Percentiles rank a stretch among this genome's conserved stretches.
These are phyloP conservation scores for Zygoascus sp. DNA, from an alignment of 1,139 yeast genomes.

Conservation along the genomic window DNA sequence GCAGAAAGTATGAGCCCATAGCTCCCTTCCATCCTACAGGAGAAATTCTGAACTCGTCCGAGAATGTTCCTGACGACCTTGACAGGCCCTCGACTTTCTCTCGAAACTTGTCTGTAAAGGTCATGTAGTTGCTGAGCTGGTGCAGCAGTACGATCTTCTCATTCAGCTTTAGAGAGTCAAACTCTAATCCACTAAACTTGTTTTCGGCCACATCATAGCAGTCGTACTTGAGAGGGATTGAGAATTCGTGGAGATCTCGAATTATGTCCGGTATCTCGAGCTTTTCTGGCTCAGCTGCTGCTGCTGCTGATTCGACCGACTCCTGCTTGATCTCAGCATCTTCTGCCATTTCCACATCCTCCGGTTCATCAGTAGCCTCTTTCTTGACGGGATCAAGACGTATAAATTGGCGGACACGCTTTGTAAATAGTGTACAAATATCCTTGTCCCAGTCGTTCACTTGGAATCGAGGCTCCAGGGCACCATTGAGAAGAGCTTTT, in stretches of 20 bases:
- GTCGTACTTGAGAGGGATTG: background rate
- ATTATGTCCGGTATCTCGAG: background rate
- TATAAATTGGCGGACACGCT: slow-evolving; percentile 11
- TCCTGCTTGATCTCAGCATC: slow-evolving; percentile 4
- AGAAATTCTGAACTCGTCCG: slow-evolving; percentile 29
- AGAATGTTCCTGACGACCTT: slow-evolving; percentile 6
- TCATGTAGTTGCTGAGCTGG: slow-evolving; percentile 25
- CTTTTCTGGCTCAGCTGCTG: background rate
- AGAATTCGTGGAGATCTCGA: slow-evolving; percentile 4
- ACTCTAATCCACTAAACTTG: slow-evolving; percentile 11
- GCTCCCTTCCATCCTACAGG: slow-evolving; percentile 34
- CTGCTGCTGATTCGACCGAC: background rate
- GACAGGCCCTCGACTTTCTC: slow-evolving; percentile 24
- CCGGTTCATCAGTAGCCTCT: slow-evolving; percentile 12
- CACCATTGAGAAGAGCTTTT: slow-evolving; percentile 15
- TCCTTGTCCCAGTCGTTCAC: slow-evolving; percentile 18
- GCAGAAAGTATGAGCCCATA: slow-evolving; percentile 31
- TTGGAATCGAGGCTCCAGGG: slow-evolving; percentile 19
- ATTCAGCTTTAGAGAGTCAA: slow-evolving; percentile 13
- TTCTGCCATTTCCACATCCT: slow-evolving; percentile 15
- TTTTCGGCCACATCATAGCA: slow-evolving; percentile 3
- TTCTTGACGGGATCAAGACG: slow-evolving; percentile 3
- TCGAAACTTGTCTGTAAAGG: slow-evolving; percentile 24
- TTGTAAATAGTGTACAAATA: slow-evolving; percentile 17
- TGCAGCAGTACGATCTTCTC: slow-evolving; percentile 23